Evolutionary conservation across 1,284 basidiomycete species (phyloP), one percentile per base, ranked within the genome.

Genomic region (Heterobasidion occidentale): DNA sequence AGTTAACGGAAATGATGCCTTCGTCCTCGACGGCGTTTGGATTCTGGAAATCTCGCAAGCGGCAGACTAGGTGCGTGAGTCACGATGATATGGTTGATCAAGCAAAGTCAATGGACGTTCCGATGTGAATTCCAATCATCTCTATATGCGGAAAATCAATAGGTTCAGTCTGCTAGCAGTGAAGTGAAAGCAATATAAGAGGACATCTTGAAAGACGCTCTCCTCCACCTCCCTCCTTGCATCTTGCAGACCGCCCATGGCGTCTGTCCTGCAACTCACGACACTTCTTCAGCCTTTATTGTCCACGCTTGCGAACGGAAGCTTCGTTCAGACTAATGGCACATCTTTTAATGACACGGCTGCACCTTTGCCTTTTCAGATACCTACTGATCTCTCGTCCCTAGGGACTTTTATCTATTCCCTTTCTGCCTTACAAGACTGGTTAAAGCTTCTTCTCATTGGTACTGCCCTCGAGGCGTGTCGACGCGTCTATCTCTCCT

Each of bases 381-480:
- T 57, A 14, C 57, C 58, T 9, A 55, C 48, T 7, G 55, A 57
- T 36, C 36, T 79, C 44, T 62, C 71, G 2, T 61, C 79, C 19
- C 51, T 85, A 15, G 66, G 83, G 58, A 74, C 78, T 0, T 58
- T 65, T 53, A 56, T 71, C 17, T 58, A 71, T 34, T 70, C 70
- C 2, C 74, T 77, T 52, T 71, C 78, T 27, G 81, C 80, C 1
- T 64, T 86, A 11, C 70, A 74, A n/a, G 84, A 89, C 63, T 87
- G 85, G 79, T 56, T 80, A 7, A 81, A 86, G 62, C 73, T 90
- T 53, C 63, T 87, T 52, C 62, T 84, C 14, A 67, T 88, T 46
- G 87, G 87, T 48, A 78, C 80, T 19, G 60, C 78, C 33, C 67
- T 90, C 49, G 87, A 88, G 65, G 77, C 72, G 0, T 73, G 71